Conservation (phyloP, 2,329 filamentous ascomycete species). For the Onygenales sp. region DNA sequence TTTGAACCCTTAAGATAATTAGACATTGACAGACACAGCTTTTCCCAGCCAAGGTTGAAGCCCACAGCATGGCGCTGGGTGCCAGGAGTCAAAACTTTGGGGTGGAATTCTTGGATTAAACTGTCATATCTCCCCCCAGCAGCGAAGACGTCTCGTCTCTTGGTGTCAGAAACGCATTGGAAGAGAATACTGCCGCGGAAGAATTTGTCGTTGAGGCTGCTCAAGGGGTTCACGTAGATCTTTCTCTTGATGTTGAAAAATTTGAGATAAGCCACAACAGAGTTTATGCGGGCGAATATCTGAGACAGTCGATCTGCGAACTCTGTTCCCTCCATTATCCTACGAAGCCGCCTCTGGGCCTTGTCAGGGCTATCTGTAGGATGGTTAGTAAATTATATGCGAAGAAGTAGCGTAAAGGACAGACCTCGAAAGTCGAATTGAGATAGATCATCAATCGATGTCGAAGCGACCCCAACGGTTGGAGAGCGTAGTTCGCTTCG, state of each 20-base stretch:
- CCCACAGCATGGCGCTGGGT: constrained; percentile 75
- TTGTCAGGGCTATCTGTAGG: constrained; percentile 60
- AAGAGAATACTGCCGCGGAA: constrained; percentile 81
- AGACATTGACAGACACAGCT: constrained; percentile 55
- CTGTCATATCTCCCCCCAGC: constrained; percentile 90
- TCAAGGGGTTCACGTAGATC: constrained; percentile 74
- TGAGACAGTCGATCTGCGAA: constrained; percentile 42
- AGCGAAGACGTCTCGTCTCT: constrained; percentile 71
- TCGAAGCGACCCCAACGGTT: constrained; percentile 71
- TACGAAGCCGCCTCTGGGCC: constrained; percentile 54
- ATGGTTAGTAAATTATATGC: constrained; percentile 43
- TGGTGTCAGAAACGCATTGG: constrained; percentile 81
- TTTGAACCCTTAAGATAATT: constrained; percentile 41
- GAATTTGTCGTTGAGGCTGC: constrained; percentile 84
- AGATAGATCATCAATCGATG: constrained; percentile 80
- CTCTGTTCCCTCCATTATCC: constrained; percentile 45
- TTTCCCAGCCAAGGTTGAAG: constrained; percentile 83
- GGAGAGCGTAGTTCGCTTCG: constrained; percentile 73
- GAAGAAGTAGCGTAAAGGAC: not conserved
- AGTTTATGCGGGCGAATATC: constrained; percentile 66
- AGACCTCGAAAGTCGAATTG: constrained; percentile 81
- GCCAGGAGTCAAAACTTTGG: constrained; percentile 53
- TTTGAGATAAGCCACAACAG: constrained; percentile 67
- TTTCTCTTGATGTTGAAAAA: constrained; percentile 66
- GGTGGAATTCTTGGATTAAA: constrained; percentile 73